Evolutionary conservation across 352 stramenopile genomes (phyloP), one percentile per base, ranked within the genome.

Genomic region (Globisporangium irregulare): DNA sequence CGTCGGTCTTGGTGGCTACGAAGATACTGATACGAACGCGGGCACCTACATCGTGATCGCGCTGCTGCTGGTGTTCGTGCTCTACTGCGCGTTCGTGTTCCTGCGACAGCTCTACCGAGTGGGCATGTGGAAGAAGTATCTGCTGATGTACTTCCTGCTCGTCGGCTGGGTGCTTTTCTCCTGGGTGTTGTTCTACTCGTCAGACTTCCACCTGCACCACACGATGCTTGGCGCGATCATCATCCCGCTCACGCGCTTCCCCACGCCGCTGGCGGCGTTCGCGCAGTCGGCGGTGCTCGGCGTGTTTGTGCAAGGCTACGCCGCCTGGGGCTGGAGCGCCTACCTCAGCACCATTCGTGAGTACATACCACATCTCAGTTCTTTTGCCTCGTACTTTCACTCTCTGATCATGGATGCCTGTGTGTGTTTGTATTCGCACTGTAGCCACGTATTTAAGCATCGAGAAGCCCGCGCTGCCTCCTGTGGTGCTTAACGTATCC

Each of bases 121-220:
- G 53, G 63, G 59, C 0, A 54, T 70, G 20, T 91, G 84, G 79
- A 76, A 74, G 10, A 69, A 64, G 18, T 78, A 75, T 25, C 6
- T 79, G 3, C 18, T 76, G 15, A 59, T 72, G 54, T 95, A 93
- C 61, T 25, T 59, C 1, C 6, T 59, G 8, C 38, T 86, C 14
- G 48, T 81, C 0, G 22, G 68, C 18, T 70, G 53, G 46, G 73
- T 79, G 25, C n/a, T 87, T 2, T 15, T 92, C 29, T 87, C 79
- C 22, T 91, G 79, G 75, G 71, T 54, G 1, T 61, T 92, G 1
- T 93, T 91, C 62, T 68, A 72, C n/a, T 83, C 80, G 20, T 86
- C 81, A 10, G 60, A 76, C 24, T 88, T 92, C 15, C 87, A 95
- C 59, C 43, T 93, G 14, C 87, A 93, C 63, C 87, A 95, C 67